Conservation (phyloP, 805 yeast species). For the Wilhelminamyces savonicus region DNA sequence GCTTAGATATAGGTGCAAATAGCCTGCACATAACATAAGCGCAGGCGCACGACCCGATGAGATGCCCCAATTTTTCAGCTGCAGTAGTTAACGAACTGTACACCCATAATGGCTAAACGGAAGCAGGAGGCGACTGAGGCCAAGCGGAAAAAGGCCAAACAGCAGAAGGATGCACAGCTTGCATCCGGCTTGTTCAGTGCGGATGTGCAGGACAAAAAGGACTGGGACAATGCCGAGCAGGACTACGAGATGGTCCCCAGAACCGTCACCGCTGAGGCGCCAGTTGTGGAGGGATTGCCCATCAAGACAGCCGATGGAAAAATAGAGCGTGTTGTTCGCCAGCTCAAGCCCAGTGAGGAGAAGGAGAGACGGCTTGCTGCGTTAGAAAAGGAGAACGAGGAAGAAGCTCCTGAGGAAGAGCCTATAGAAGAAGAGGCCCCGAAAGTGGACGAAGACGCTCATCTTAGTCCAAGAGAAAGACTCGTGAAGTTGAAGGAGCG, state of each 20-base stretch:
- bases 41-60: no score
- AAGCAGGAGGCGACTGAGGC: slow-evolving; percentile 17
- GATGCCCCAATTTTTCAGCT: no score
- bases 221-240: slow-evolving; percentile 72
- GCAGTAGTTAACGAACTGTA: no score
- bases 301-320: slow-evolving; percentile 68
- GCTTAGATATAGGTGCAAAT: no score
- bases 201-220: slow-evolving; percentile 12
- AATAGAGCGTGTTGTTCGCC: slow-evolving; percentile 58
- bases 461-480: slow-evolving; percentile 44
- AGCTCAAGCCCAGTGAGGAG: slow-evolving; percentile 15
- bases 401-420: slow-evolving; percentile 8
- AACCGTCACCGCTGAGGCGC: slow-evolving; percentile 35
- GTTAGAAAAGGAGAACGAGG: no score
- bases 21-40: no score
- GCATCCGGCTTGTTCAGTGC: slow-evolving; percentile 26
- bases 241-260: slow-evolving; percentile 77
- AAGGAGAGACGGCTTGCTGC: no score
- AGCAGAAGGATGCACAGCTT: slow-evolving; percentile 37
- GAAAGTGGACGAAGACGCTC: slow-evolving; percentile 40
- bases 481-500: slow-evolving; percentile 68
- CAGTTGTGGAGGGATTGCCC: slow-evolving; percentile 68
- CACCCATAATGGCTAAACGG: slow-evolving; percentile 29
- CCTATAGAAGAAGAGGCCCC: slow-evolving; percentile 19
- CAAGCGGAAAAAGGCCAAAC: slow-evolving; percentile 29